These are phyloP conservation scores for Boletus eberwhitei DNA, from an alignment of 768 basidiomycete genomes.

Conservation along the genomic window DNA sequence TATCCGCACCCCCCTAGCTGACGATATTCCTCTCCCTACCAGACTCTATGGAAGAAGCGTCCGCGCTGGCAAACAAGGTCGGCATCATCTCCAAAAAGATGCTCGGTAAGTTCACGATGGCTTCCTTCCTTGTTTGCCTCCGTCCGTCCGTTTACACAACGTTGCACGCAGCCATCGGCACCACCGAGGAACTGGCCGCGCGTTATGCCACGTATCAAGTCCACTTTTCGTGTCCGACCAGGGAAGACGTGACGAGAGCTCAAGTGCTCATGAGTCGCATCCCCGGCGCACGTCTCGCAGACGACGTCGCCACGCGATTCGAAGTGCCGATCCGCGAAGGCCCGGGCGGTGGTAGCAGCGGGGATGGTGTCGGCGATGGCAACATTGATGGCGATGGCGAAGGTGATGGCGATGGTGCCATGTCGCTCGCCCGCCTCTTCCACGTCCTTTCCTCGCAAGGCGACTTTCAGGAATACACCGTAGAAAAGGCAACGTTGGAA, in stretches of 20 bases:
- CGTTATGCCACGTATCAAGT: constrained; percentile 76
- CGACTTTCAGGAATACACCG: constrained; percentile 63
- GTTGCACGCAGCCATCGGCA: constrained; percentile 54
- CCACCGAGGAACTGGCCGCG: constrained; percentile 56
- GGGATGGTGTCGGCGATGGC: not conserved
- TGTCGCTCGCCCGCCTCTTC: constrained; percentile 61
- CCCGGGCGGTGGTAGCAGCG: not conserved
- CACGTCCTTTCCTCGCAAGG: constrained; percentile 48
- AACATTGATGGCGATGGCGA: not conserved
- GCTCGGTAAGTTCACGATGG: constrained; percentile 45
- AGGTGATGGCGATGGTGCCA: not conserved
- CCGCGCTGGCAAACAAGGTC: constrained; percentile 70
- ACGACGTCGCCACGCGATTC: constrained; percentile 74
- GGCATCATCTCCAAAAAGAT: constrained; percentile 71
- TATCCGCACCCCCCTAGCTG: not conserved
- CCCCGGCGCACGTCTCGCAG: constrained; percentile 62
- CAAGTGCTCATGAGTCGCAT: constrained; percentile 58
- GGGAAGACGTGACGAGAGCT: constrained; percentile 56
- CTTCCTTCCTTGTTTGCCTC: not conserved
- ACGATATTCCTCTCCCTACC: not conserved
- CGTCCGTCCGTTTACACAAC: not conserved
- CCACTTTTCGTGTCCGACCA: constrained; percentile 65
- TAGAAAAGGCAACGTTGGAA: constrained; percentile 67
- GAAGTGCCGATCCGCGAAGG: constrained; percentile 54
- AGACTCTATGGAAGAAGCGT: constrained; percentile 86